A percentile compares a stretch with the other conserved stretches of the same genome.
These are phyloP conservation scores for Talaromyces stipitatus DNA, from an alignment of 495 filamentous ascomycete species.

Conservation along the genomic window DNA sequence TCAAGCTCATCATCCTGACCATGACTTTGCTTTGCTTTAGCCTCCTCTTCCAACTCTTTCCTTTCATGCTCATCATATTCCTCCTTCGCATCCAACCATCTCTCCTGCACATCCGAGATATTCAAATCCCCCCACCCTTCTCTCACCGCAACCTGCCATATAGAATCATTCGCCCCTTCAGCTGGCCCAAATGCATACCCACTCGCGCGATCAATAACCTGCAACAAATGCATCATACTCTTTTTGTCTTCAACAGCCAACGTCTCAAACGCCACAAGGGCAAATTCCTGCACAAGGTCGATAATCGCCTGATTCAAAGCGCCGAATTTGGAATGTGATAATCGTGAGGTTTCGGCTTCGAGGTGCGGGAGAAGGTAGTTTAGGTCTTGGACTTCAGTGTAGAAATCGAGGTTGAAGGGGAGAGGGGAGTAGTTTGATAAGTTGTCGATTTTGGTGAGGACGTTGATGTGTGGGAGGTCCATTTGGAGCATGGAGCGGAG, in stretches of 20 bases:
- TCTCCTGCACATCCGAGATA: constrained; percentile 81
- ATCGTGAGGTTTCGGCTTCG: constrained; percentile 49
- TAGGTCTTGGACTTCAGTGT: constrained; percentile 96
- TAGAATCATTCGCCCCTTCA: constrained; percentile 84
- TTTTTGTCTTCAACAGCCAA: constrained; percentile 92
- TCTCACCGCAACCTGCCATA: constrained; percentile 92
- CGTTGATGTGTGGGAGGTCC: constrained; percentile 90
- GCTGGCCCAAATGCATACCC: constrained; percentile 90
- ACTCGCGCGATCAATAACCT: constrained; percentile 79
- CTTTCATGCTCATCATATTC: constrained; percentile 77
- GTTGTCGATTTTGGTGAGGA: constrained; percentile 96
- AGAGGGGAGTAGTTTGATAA: constrained; percentile 69
- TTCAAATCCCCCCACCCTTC: constrained; percentile 75
- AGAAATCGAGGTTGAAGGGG: constrained; percentile 90
- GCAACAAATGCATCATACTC: constrained; percentile 86
- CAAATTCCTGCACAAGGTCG: constrained; percentile 79
- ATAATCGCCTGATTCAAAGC: constrained; percentile 80
- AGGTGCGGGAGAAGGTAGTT: constrained; percentile 74
- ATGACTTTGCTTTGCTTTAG: constrained; percentile 26
- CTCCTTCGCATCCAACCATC: constrained; percentile 88
- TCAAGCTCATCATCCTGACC: constrained; percentile 16
- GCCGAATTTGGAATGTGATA: constrained; percentile 63
- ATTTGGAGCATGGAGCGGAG: constrained; percentile 96
- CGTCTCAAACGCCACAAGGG: constrained; percentile 84
- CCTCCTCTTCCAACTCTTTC: constrained; percentile 60